Evolutionary conservation across 1,284 basidiomycete species (phyloP).

Genomic region (Melampsora americana): DNA sequence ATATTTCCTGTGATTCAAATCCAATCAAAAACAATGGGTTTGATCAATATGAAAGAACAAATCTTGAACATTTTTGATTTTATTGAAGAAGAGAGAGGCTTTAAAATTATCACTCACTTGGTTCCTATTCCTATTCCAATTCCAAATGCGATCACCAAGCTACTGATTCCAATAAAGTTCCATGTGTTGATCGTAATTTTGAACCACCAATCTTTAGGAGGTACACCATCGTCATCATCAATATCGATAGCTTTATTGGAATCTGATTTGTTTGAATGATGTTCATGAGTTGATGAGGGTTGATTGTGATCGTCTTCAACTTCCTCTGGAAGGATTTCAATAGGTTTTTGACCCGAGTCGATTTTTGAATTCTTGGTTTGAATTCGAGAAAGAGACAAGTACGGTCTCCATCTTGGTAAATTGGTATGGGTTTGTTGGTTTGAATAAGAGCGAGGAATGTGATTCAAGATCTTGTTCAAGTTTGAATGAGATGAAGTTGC

Average conservation of each 20-base stretch:
- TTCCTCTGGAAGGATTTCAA: no score
- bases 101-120: slow-evolving; percentile 14
- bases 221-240: neutral
- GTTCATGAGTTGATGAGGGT: no score
- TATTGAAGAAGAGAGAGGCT: no score
- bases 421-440: neutral
- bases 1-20: no score
- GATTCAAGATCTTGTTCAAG: neutral
- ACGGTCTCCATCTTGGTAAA: neutral
- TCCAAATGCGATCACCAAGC: slow-evolving; percentile 19
- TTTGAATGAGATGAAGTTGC: no score
- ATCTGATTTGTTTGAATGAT: slow-evolving; percentile 19
- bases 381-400: neutral
- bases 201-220: neutral
- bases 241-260: neutral
- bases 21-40: no score
- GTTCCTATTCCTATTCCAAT: slow-evolving; percentile 32
- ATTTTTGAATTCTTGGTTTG: neutral
- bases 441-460: neutral
- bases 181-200: slow-evolving; percentile 30
- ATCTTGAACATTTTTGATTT: no score
- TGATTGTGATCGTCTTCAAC: no score
- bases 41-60: no score
- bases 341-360: no score
- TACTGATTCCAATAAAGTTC: slow-evolving; percentile 35